Percentiles rank a stretch among this genome's conserved stretches.
phyloP scores from a whole-genome alignment of 495 filamentous ascomycete genomes.

The Trichoderma gamsii region DNA sequence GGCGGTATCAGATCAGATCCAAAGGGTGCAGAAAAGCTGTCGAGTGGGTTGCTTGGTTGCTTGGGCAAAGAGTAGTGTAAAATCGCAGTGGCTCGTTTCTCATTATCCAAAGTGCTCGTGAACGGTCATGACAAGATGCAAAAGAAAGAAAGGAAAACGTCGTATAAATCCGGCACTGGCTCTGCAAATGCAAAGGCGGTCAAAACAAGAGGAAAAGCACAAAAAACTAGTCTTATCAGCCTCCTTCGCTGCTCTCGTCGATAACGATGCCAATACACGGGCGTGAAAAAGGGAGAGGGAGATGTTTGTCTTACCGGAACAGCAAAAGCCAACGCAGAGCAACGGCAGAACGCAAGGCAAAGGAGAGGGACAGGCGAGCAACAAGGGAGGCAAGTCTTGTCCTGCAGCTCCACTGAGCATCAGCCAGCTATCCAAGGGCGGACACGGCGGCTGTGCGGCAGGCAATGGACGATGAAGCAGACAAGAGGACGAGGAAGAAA shows the following conservation, averaged over 20 bases:
- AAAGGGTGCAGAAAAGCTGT: slow-evolving; percentile 3
- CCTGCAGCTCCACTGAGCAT: background rate
- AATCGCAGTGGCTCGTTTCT: slow-evolving; percentile 14
- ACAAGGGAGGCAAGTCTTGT: slow-evolving; percentile 8
- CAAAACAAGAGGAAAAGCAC: background rate
- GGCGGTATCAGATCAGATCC: slow-evolving; percentile 5
- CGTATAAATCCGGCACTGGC: background rate
- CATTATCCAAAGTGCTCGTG: slow-evolving; percentile 11
- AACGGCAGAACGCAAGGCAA: background rate
- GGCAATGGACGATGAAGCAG: background rate
- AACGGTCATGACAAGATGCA: slow-evolving; percentile 13
- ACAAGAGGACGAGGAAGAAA: background rate
- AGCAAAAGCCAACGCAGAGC: slow-evolving; percentile 11
- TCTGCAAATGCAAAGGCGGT: background rate
- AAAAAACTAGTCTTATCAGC: slow-evolving; percentile 4
- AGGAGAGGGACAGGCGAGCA: background rate
- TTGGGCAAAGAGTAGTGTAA: slow-evolving; percentile 6
- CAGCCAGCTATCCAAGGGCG: slow-evolving; percentile 3
- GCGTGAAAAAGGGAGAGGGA: slow-evolving; percentile 10
- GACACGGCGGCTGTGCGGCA: background rate
- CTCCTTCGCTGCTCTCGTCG: background rate
- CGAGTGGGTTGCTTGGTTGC: slow-evolving; percentile 1
- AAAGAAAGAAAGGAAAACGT: background rate
- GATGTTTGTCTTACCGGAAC: slow-evolving; percentile 9
- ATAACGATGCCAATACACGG: background rate